These are phyloP conservation scores for Escovopsis sp. DNA, from an alignment of 2,329 filamentous ascomycete species.

Conservation along the genomic window DNA sequence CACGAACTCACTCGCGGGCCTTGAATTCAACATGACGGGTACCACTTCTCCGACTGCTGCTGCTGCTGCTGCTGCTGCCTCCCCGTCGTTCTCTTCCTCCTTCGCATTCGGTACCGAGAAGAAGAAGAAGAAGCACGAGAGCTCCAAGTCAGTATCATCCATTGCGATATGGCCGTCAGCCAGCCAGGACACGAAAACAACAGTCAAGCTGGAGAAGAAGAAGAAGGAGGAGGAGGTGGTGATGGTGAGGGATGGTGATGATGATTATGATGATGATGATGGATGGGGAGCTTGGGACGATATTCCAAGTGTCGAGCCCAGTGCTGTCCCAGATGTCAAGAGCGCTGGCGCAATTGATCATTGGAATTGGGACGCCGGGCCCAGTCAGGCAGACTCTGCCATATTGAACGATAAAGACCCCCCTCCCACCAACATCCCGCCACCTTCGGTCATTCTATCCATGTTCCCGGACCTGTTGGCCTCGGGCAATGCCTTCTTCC, in stretches of 20 bases:
- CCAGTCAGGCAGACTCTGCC: conserved; percentile 11
- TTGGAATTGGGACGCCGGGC: conserved; percentile 38
- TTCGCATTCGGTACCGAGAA: too few species aligned
- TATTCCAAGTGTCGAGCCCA: conserved; percentile 15
- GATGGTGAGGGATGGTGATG: too few species aligned
- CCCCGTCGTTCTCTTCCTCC: too few species aligned
- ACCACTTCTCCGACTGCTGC: conserved; percentile 15
- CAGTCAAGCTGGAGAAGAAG: conserved; percentile 7
- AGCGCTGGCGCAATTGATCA: conserved; percentile 12
- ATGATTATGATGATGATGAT: too few species aligned
- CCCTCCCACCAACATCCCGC: conserved; percentile 77
- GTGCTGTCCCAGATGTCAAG: conserved; percentile 7
- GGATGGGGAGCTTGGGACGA: conserved; percentile 40
- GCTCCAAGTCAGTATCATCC: conserved; percentile 14
- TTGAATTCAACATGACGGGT: conserved; percentile 34
- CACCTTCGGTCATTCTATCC: conserved; percentile 68
- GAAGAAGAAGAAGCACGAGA: conserved; percentile 12
- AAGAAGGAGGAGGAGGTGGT: too few species aligned
- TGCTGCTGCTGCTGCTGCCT: conserved; percentile 17
- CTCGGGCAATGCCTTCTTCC: conserved; percentile 51
- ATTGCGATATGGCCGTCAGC: conserved; percentile 30
- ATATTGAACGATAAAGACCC: conserved; percentile 20
- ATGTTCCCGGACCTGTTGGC: conserved; percentile 59
- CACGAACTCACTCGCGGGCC: conserved; percentile 37
- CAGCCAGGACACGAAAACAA: conserved; percentile 10